phyloP scores from a whole-genome alignment of 805 yeast genomes.

The Starmerella scarabaei region DNA sequence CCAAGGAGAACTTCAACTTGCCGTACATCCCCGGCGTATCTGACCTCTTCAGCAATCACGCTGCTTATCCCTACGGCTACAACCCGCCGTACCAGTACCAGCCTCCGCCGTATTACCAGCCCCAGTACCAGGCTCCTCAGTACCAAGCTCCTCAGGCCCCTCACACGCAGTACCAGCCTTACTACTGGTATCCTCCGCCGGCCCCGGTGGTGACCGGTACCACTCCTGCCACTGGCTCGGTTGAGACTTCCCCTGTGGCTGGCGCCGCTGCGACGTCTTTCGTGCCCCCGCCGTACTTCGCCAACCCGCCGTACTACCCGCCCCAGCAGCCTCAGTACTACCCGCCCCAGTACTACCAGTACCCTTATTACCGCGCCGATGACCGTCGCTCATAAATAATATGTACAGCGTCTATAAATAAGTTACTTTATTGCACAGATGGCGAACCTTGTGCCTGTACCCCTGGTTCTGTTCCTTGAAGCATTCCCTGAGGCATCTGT shows the following conservation, averaged over 20 bases:
- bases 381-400: no score
- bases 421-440: no score
- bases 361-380: no score
- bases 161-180: background rate
- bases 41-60: background rate
- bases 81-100: background rate
- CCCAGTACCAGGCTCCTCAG: background rate
- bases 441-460: no score
- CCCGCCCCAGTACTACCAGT: background rate
- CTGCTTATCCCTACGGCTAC: conserved; percentile 4
- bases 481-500: background rate
- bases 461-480: no score
- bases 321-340: background rate
- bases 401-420: no score
- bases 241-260: background rate
- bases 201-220: background rate
- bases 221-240: background rate
- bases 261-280: background rate
- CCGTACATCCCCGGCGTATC: background rate
- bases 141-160: background rate
- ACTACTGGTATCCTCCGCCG: background rate
- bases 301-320: background rate
- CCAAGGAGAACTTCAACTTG: background rate
- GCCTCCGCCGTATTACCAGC: background rate
- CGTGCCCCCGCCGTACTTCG: background rate